phyloP scores from a whole-genome alignment of 371 early-diverging fungal genomes.

The Haplosporangium sp. region DNA sequence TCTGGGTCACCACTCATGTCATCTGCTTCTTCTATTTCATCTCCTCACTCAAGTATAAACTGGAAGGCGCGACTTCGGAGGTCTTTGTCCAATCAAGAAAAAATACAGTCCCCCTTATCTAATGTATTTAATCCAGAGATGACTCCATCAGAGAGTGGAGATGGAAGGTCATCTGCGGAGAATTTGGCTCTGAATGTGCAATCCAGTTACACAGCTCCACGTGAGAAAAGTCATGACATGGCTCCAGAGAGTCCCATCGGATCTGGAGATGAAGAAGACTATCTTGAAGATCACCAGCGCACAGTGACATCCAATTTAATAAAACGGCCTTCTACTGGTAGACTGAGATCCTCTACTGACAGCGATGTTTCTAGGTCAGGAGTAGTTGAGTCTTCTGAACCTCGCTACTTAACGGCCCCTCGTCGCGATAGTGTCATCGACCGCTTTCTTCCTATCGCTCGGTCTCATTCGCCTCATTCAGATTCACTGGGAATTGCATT shows the following conservation, averaged over 20 bases:
- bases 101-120: conserved; percentile 51
- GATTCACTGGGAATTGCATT: conserved; percentile 16
- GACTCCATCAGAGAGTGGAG: conserved; percentile 27
- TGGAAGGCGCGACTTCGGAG: conserved; percentile 50
- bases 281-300: conserved; percentile 34
- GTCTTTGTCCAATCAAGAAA: conserved; percentile 51
- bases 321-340: conserved; percentile 8
- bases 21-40: conserved; percentile 41
- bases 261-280: conserved; percentile 42
- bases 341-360: conserved; percentile 24
- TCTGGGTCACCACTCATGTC: conserved; percentile 55
- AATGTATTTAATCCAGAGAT: conserved; percentile 55
- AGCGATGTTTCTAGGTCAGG: conserved; percentile 1
- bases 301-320: conserved; percentile 25
- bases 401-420: not conserved
- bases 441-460: conserved; percentile 21
- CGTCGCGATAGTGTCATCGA: conserved; percentile 12
- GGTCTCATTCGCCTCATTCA: conserved; percentile 25
- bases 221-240: conserved; percentile 26
- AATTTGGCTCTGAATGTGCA: conserved; percentile 11
- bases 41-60: conserved; percentile 42
- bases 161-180: conserved; percentile 32
- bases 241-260: conserved; percentile 25
- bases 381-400: not conserved
- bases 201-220: conserved; percentile 8